phyloP scores from a whole-genome alignment of 805 yeast genomes.

The Candida ascalaphidarum region DNA sequence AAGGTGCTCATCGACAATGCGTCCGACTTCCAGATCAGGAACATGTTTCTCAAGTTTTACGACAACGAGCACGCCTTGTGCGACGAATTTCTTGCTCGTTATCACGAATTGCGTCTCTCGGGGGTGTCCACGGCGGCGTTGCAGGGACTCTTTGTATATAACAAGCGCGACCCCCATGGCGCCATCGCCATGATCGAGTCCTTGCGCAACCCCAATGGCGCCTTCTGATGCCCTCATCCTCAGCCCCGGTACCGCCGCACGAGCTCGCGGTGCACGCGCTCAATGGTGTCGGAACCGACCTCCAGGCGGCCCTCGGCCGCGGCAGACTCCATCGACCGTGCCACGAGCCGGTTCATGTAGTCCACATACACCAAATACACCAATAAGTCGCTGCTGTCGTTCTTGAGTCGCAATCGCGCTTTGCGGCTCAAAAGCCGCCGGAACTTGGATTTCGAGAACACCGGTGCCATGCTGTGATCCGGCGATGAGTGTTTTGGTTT shows the following conservation, averaged over 20 bases:
- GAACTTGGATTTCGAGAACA: no score
- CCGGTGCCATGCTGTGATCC: no score
- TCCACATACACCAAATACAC: constrained; percentile 40
- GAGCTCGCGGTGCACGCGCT: neutral
- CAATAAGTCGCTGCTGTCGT: constrained; percentile 34
- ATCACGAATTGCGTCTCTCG: constrained; percentile 34
- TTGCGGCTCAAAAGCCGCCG: no score
- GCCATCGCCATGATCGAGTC: constrained; percentile 62
- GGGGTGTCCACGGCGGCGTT: constrained; percentile 84
- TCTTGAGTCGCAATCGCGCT: no score
- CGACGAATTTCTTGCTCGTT: constrained; percentile 41
- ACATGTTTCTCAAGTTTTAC: constrained; percentile 87
- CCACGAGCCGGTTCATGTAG: constrained; percentile 33
- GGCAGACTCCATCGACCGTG: constrained; percentile 29
- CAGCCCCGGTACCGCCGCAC: neutral
- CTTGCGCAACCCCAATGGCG: constrained; percentile 21
- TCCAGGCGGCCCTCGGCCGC: no score
- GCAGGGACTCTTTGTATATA: constrained; percentile 91
- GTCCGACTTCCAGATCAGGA: constrained; percentile 64
- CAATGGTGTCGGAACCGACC: neutral
- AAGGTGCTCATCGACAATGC: constrained; percentile 83
- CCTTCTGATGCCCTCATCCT: constrained; percentile 3
- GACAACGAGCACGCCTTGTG: constrained; percentile 49
- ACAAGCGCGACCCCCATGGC: constrained; percentile 70
- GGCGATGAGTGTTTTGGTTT: no score